These are phyloP conservation scores for Syzygium syzygioides DNA, from an alignment of 441 rosid genomes.

Conservation along the genomic window DNA sequence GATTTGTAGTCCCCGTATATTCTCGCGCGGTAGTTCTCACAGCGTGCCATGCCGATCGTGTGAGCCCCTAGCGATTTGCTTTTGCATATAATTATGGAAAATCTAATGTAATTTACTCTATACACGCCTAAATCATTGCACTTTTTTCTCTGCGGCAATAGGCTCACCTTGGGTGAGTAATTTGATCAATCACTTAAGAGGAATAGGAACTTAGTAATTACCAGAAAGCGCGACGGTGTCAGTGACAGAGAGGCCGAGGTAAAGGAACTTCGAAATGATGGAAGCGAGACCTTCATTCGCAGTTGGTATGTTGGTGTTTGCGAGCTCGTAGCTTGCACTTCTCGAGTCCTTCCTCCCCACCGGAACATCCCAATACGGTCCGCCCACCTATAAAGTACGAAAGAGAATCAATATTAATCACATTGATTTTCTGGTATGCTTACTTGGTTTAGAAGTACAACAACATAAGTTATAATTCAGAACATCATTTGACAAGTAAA, in stretches of 20 bases:
- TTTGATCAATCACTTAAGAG: not conserved
- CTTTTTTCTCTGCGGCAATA: not conserved
- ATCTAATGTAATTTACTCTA: not conserved
- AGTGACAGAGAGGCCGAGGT: slow-evolving; percentile 9
- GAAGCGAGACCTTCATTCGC: slow-evolving; percentile 4
- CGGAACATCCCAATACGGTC: slow-evolving; percentile 75
- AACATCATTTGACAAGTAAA: not conserved
- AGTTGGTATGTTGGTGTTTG: slow-evolving; percentile 8
- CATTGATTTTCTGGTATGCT: not conserved
- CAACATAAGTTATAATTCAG: not conserved
- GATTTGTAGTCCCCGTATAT: slow-evolving; percentile 38
- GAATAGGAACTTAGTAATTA: not conserved
- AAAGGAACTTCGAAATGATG: slow-evolving; percentile 14
- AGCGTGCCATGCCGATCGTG: slow-evolving; percentile 64
- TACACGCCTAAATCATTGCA: not conserved
- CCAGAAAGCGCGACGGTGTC: slow-evolving; percentile 9
- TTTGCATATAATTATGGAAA: not conserved
- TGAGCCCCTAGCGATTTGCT: slow-evolving; percentile 37
- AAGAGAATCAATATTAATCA: not conserved
- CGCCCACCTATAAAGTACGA: slow-evolving; percentile 42
- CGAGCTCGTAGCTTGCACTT: slow-evolving; percentile 27
- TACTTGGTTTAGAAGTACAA: not conserved
- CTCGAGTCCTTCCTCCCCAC: slow-evolving; percentile 72
- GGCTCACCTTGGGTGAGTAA: not conserved
- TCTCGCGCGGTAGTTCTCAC: slow-evolving; percentile 42